Evolutionary conservation across 176 grass and related monocot species (phyloP).

Genomic region (Hsuehochloa calcarea): DNA sequence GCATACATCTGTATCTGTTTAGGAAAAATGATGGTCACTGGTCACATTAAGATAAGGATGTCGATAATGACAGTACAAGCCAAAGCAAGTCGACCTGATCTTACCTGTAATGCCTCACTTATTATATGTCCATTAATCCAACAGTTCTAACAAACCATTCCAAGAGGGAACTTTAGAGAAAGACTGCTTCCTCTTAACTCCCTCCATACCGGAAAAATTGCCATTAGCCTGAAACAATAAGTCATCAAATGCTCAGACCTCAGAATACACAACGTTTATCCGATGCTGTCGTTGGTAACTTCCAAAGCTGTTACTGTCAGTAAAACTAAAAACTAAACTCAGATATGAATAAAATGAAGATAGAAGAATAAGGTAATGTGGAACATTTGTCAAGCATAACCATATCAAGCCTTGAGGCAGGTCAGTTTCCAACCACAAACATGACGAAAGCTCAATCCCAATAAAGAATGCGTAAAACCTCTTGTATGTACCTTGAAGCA

Average conservation of each 20-base stretch:
- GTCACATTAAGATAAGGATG: background rate
- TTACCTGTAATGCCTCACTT: conserved; percentile 8
- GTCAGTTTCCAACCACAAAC: background rate
- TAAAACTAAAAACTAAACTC: background rate
- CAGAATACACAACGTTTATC: background rate
- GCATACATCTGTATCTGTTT: conserved; percentile 15
- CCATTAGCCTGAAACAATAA: conserved; percentile 48
- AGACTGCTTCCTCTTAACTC: conserved; percentile 41
- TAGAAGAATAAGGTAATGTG: background rate
- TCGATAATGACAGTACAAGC: background rate
- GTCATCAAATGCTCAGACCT: background rate
- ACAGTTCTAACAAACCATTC: conserved; percentile 45
- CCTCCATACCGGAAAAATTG: conserved; percentile 50
- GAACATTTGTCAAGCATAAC: background rate
- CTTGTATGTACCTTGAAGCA: conserved; percentile 55
- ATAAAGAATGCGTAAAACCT: background rate
- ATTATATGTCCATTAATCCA: conserved; percentile 34
- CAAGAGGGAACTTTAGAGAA: conserved; percentile 48
- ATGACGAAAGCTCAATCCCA: background rate
- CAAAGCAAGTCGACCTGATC: background rate
- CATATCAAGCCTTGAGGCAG: background rate
- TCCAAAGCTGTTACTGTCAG: background rate
- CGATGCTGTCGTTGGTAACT: background rate
- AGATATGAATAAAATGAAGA: background rate
- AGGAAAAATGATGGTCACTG: background rate